phyloP scores from a whole-genome alignment of 1,139 yeast genomes.

The Candida buenavistaensis region DNA sequence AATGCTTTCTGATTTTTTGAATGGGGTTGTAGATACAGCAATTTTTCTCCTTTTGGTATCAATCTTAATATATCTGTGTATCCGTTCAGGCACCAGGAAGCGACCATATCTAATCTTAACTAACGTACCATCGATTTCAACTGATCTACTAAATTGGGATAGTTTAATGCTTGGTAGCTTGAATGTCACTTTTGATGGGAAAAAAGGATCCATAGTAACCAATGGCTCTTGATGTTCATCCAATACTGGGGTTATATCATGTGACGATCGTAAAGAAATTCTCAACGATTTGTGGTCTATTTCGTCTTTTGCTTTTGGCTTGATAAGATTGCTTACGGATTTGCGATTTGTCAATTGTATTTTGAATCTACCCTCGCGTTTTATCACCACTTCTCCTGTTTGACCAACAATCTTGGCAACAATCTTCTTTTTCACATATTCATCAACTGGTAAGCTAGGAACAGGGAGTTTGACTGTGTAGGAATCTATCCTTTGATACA shows the following conservation, averaged over 20 bases:
- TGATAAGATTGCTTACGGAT: slow-evolving; percentile 4
- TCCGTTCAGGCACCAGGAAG: background rate
- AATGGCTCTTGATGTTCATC: background rate
- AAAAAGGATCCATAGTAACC: slow-evolving; percentile 1
- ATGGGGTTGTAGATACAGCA: slow-evolving; percentile 14
- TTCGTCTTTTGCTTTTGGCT: slow-evolving; percentile 2
- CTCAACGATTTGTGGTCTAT: slow-evolving; percentile 15
- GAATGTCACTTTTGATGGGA: slow-evolving; percentile 7
- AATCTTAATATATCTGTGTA: slow-evolving; percentile 30
- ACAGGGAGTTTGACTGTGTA: slow-evolving; percentile 60
- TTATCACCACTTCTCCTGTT: slow-evolving; percentile 41
- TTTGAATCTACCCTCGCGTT: slow-evolving; percentile 47
- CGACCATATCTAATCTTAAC: slow-evolving; percentile 9
- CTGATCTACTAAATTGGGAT: slow-evolving; percentile 10
- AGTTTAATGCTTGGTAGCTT: slow-evolving; percentile 6
- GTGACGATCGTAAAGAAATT: slow-evolving; percentile 13
- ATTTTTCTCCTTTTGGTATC: slow-evolving; percentile 21
- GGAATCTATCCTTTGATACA: slow-evolving; percentile 65
- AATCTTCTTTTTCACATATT: slow-evolving; percentile 52
- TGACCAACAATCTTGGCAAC: slow-evolving; percentile 54
- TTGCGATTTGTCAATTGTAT: slow-evolving; percentile 36
- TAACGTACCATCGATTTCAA: slow-evolving; percentile 13
- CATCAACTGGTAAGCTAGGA: slow-evolving; percentile 56
- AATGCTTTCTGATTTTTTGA: no score
- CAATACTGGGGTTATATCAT: background rate